Evolutionary conservation across 495 filamentous ascomycete genomes (phyloP), one percentile per base, ranked within the genome.

Genomic region (Neurospora sp.): DNA sequence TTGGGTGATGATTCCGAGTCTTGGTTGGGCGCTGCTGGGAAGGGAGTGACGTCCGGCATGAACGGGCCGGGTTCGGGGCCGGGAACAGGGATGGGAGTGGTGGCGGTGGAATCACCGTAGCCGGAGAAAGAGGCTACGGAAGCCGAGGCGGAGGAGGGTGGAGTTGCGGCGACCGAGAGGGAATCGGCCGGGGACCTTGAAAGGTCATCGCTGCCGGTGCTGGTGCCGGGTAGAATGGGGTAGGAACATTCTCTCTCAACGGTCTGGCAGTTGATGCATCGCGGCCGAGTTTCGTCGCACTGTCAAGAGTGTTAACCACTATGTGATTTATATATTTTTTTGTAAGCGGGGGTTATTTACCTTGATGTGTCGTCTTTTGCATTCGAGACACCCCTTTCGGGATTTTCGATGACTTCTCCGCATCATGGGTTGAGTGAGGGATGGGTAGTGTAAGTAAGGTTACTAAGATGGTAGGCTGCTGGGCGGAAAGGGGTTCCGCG

Each of bases 361-460:
- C 83, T 87, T 87, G 76, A 89, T 85, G 65, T 86, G 86, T 35
- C 88, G 79, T 71, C 83, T 82, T 77, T 89, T 89, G 77, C 88
- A 90, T 74, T 88, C 85, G 41, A 84, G 81, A 72, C 88, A 90
- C 6, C 88, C 88, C 74, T 82, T 83, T 45, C 87, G 83, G 14
- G 87, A 89, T 74, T 89, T 89, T 40, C 82, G 86, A 78, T 89
- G 87, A 40, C 86, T 78, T 72, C 79, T 76, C 9, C 81, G 78
- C 75, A 78, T 75, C 78, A 78, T 80, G 27, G 5, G 12, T 61
- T 14, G 8, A 8, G 45, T 53, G 22, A 31, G 53, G 22, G 53
- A 61, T 61, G 22, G 53, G 53, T 61, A 61, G 53, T 65, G 53
- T 61, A 61, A 61, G 27, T 61, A 8, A 61, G 14, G 53, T 35